Evolutionary conservation across 768 basidiomycete genomes (phyloP).

Genomic region (Russula griseocarnosa): DNA sequence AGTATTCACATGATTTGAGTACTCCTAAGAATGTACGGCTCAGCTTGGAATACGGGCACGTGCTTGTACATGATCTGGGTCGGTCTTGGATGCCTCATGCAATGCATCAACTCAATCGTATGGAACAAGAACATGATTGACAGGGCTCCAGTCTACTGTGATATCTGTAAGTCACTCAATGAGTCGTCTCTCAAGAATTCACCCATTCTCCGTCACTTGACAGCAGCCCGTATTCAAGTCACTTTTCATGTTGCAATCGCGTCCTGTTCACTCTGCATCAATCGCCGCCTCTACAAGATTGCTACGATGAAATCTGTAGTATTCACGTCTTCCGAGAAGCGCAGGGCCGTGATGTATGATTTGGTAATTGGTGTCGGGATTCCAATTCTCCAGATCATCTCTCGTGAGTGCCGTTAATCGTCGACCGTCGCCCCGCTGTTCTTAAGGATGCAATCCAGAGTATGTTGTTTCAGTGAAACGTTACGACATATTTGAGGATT

Average conservation of each 20-base stretch:
- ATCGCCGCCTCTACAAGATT: slow-evolving; percentile 48
- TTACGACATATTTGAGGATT: slow-evolving; percentile 35
- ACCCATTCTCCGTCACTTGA: not conserved
- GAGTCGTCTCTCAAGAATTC: not conserved
- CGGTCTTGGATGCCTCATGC: slow-evolving; percentile 9
- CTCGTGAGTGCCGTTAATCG: not conserved
- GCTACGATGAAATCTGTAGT: slow-evolving; percentile 36
- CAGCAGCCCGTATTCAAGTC: slow-evolving; percentile 42
- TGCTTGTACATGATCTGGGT: slow-evolving; percentile 71
- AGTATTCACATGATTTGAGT: too few relatives aligned
- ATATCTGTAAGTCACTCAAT: not conserved
- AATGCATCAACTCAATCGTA: not conserved
- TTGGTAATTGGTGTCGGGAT: slow-evolving; percentile 33
- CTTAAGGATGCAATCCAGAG: not conserved
- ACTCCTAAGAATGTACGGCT: not conserved
- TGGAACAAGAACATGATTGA: not conserved
- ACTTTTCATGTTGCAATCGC: slow-evolving; percentile 38
- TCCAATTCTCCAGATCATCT: slow-evolving; percentile 12
- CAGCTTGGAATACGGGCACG: slow-evolving; percentile 62
- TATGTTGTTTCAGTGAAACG: not conserved
- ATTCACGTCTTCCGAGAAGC: slow-evolving; percentile 23
- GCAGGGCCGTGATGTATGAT: not conserved
- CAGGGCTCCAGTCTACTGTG: not conserved
- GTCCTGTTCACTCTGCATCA: slow-evolving; percentile 44
- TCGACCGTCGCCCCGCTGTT: not conserved